phyloP scores from a whole-genome alignment of 129 eudicot species.

The Flaveria ramosissima region DNA sequence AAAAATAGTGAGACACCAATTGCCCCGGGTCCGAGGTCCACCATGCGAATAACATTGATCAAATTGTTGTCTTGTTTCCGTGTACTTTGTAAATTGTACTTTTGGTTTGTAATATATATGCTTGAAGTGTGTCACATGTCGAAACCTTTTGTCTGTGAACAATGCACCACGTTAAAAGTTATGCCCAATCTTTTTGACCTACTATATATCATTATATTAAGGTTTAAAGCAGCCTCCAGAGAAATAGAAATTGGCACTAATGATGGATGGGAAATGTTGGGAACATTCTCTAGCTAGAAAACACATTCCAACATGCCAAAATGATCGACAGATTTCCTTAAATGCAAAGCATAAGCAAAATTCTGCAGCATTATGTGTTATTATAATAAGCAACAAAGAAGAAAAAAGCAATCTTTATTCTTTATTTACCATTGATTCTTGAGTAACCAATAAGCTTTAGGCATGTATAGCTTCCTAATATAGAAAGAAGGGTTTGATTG shows the following conservation, averaged over 20 bases:
- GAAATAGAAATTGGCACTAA: conserved; percentile 37
- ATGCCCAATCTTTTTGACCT: conserved; percentile 17
- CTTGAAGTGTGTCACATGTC: conserved; percentile 9
- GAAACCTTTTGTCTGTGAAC: background rate
- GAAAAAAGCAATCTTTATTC: conserved; percentile 34
- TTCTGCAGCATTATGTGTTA: conserved; percentile 6
- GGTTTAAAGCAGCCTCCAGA: conserved; percentile 37
- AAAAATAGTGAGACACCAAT: too few species aligned
- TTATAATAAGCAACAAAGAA: conserved; percentile 25
- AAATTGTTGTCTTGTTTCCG: background rate
- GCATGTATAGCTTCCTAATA: conserved; percentile 29
- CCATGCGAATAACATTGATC: background rate
- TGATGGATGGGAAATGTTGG: conserved; percentile 33
- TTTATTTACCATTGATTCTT: conserved; percentile 27
- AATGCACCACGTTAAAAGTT: conserved; percentile 29
- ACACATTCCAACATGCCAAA: conserved; percentile 14
- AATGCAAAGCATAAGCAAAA: conserved; percentile 30
- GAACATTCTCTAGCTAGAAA: conserved; percentile 35
- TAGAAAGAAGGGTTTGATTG: conserved; percentile 23
- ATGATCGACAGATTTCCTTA: conserved; percentile 9
- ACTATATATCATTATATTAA: conserved; percentile 27
- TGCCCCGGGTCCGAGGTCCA: too few species aligned
- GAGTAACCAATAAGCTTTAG: conserved; percentile 40
- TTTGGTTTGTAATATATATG: background rate
- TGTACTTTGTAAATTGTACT: background rate